These are phyloP conservation scores for Heimioporus punctisporus DNA, from an alignment of 1,284 basidiomycete species.

Conservation along the genomic window DNA sequence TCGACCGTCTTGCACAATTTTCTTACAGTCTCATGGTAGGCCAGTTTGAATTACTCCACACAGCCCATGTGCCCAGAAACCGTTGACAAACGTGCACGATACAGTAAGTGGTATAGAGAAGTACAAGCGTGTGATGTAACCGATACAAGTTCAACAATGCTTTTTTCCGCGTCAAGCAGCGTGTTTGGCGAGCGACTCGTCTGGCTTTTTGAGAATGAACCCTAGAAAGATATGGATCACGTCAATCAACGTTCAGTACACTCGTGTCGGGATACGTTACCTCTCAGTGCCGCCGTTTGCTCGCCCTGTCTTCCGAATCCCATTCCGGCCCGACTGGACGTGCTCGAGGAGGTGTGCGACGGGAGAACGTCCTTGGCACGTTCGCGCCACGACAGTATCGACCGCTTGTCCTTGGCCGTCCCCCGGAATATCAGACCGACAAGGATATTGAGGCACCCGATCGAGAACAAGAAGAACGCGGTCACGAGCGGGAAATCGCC, in stretches of 20 bases:
- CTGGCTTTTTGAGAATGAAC: conserved; percentile 53
- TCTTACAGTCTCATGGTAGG: too few relatives aligned
- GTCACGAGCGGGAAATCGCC: conserved; percentile 81
- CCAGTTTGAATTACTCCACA: too few relatives aligned
- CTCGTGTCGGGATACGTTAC: too few relatives aligned
- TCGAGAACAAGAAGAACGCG: conserved; percentile 84
- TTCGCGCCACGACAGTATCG: conserved; percentile 65
- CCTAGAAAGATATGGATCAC: conserved; percentile 30
- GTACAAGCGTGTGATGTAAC: too few relatives aligned
- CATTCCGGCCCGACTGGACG: conserved; percentile 49
- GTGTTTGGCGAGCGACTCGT: conserved; percentile 52
- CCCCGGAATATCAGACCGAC: conserved; percentile 77
- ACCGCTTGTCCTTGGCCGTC: conserved; percentile 61
- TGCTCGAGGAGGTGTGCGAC: conserved; percentile 29
- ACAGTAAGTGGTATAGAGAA: too few relatives aligned
- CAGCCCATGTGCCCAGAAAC: too few relatives aligned
- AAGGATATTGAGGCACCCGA: conserved; percentile 84
- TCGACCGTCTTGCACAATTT: too few relatives aligned
- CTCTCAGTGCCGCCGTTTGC: conserved; percentile 67
- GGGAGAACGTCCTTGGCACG: conserved; percentile 61
- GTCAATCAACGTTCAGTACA: too few relatives aligned
- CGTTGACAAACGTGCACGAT: conserved; percentile 3
- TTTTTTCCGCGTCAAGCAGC: conserved; percentile 8
- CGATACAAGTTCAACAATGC: too few relatives aligned
- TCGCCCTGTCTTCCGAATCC: conserved; percentile 82